phyloP scores from a whole-genome alignment of 2,329 filamentous ascomycete genomes.

The Biscogniauxia marginata region DNA sequence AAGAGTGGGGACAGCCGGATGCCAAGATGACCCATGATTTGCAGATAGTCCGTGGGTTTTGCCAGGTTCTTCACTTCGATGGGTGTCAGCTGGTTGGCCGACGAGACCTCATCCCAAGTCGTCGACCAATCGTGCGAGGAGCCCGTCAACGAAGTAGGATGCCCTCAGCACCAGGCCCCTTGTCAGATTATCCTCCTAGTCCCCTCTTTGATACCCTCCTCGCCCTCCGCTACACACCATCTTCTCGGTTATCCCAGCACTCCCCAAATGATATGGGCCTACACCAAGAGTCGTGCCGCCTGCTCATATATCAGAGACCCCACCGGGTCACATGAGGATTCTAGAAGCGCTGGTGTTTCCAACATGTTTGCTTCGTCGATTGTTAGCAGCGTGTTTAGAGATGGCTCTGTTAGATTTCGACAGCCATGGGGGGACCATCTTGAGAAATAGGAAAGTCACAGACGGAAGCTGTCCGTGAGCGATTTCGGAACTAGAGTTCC shows the following conservation, averaged over 20 bases:
- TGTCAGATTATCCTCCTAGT: constrained; percentile 15
- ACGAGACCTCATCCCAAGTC: constrained; percentile 27
- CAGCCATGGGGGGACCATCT: constrained; percentile 7
- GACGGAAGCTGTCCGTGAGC: constrained; percentile 23
- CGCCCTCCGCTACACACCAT: constrained; percentile 33
- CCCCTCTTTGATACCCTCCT: constrained; percentile 21
- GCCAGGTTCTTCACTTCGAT: constrained; percentile 21
- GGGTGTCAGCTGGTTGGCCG: constrained; percentile 39
- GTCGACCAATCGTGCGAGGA: constrained; percentile 22
- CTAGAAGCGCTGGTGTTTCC: constrained; percentile 17
- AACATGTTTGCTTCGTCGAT: constrained; percentile 7
- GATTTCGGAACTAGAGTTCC: constrained; percentile 18
- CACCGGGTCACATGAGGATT: constrained; percentile 35
- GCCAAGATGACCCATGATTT: constrained; percentile 36
- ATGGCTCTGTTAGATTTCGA: constrained; percentile 7
- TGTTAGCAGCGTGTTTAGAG: constrained; percentile 15
- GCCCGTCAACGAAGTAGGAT: background rate
- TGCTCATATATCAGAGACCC: constrained; percentile 27
- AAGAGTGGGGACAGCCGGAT: constrained; percentile 22
- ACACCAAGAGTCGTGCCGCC: constrained; percentile 2
- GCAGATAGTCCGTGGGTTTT: constrained; percentile 35
- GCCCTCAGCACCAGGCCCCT: constrained; percentile 2
- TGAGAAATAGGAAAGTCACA: constrained; percentile 22
- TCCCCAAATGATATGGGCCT: constrained; percentile 33
- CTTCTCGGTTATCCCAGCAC: constrained; percentile 19